These are phyloP conservation scores for Cydonia oblonga DNA, from an alignment of 331 rosid species.

Conservation along the genomic window DNA sequence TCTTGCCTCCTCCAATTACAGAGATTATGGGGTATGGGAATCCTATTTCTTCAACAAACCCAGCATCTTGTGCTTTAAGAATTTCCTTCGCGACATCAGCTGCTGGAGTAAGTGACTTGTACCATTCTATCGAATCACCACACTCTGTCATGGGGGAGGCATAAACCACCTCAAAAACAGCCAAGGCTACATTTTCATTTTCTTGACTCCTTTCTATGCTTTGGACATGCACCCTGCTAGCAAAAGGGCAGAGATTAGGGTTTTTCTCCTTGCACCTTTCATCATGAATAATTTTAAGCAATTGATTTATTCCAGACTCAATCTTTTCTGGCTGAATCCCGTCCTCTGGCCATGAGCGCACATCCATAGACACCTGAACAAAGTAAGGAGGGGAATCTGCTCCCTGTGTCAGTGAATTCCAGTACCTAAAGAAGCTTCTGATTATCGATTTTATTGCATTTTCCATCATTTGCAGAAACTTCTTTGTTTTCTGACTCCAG, in stretches of 20 bases:
- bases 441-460: conserved; percentile 39
- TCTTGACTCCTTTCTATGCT: conserved; percentile 92
- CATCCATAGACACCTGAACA: conserved; percentile 91
- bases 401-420: conserved; percentile 79
- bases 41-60: conserved; percentile 54
- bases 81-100: conserved; percentile 92
- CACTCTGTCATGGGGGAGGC: conserved; percentile 67
- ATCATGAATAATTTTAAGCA: conserved; percentile 63
- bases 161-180: conserved; percentile 75
- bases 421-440: conserved; percentile 56
- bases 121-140: conserved; percentile 62
- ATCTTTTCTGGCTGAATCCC: conserved; percentile 96
- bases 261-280: conserved; percentile 56
- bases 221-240: conserved; percentile 93
- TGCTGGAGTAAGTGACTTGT: conserved; percentile 78
- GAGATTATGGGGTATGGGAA: conserved; percentile 82
- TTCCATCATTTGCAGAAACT: conserved; percentile 25
- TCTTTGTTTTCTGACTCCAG: conserved; percentile 45
- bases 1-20: conserved; percentile 89
- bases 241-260: conserved; percentile 48
- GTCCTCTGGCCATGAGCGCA: conserved; percentile 81
- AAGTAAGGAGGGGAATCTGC: conserved; percentile 98
- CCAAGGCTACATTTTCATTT: conserved; percentile 48
- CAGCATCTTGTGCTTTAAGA: conserved; percentile 49
- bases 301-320: conserved; percentile 79